Evolutionary conservation across 306 rosid genomes (phyloP).

Genomic region (Sphenostylis stenocarpa): DNA sequence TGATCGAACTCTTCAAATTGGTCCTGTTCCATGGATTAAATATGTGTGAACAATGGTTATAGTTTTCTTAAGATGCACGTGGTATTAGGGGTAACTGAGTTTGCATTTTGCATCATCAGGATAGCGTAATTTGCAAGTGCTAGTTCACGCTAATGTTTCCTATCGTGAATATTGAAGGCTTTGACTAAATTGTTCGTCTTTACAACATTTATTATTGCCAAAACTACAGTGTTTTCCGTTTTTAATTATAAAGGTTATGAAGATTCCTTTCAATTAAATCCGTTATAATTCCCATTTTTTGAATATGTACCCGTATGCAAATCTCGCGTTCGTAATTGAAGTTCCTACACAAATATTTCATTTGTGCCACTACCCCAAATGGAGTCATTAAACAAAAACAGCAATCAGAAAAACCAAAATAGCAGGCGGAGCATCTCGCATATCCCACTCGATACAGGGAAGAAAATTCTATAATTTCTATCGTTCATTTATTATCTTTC

Average conservation of each 20-base stretch:
- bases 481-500: neutral
- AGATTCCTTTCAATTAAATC: neutral
- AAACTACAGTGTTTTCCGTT: neutral
- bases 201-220: neutral
- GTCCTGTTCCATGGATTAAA: neutral
- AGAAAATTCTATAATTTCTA: neutral
- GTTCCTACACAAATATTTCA: no score
- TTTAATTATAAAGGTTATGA: neutral
- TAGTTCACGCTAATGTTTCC: neutral
- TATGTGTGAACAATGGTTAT: neutral
- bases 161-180: no score
- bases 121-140: neutral
- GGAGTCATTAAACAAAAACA: neutral
- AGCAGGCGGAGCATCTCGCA: neutral
- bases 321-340: neutral
- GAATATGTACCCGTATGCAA: neutral
- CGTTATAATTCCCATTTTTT: neutral
- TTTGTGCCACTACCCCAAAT: no score
- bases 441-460: neutral
- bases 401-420: neutral
- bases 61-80: neutral
- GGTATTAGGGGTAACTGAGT: neutral
- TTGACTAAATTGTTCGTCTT: neutral
- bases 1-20: neutral
- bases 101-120: neutral